These are phyloP conservation scores for Gleditsia sinensis DNA, from an alignment of 306 rosid genomes.

Conservation along the genomic window DNA sequence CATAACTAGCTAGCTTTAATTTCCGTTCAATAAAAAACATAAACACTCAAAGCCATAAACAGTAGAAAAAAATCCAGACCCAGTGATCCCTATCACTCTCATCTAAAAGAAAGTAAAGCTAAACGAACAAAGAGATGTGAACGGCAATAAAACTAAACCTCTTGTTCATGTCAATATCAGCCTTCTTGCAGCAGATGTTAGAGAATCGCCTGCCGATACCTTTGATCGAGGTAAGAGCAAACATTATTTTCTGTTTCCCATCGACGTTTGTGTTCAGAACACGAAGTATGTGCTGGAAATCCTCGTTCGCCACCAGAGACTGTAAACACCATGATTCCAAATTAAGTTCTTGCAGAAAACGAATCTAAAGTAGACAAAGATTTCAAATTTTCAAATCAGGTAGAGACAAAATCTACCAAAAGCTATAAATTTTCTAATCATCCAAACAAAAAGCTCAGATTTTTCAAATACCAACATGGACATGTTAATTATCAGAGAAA, in stretches of 20 bases:
- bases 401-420: not conserved
- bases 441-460: not conserved
- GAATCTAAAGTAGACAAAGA: not conserved
- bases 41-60: not conserved
- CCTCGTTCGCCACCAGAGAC: conserved; percentile 54
- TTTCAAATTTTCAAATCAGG: not conserved
- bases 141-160: conserved; percentile 22
- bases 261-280: conserved; percentile 52
- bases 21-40: not conserved
- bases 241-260: conserved; percentile 53
- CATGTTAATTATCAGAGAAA: not conserved
- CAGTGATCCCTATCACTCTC: not conserved
- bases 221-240: conserved; percentile 52
- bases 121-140: not conserved
- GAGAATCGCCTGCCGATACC: conserved; percentile 53
- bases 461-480: not conserved
- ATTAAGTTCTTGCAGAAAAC: not conserved
- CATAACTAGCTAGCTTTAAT: not conserved
- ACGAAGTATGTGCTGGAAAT: conserved; percentile 54
- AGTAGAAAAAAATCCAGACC: not conserved
- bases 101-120: not conserved
- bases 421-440: not conserved
- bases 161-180: conserved; percentile 57
- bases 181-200: conserved; percentile 49
- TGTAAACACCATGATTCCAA: not conserved